Conservation (phyloP, 2,329 filamentous ascomycete genomes). For the Lomentospora prolificans region DNA sequence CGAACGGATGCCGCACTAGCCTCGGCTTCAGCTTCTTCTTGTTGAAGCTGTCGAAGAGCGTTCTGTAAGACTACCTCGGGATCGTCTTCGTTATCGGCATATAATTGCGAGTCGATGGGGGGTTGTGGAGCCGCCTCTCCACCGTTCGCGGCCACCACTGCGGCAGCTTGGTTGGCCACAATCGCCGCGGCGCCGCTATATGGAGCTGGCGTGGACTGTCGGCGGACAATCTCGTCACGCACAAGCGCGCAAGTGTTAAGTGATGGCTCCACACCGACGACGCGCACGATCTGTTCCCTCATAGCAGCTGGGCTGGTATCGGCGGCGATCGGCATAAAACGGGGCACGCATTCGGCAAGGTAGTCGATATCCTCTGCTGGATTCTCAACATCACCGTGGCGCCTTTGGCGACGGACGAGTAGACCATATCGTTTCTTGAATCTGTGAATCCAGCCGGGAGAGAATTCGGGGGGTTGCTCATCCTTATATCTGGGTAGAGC, state of each 20-base stretch:
- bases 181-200: slow-evolving; percentile 10
- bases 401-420: slow-evolving; percentile 45
- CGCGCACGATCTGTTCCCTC: slow-evolving; percentile 44
- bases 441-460: slow-evolving; percentile 53
- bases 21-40: slow-evolving; percentile 49
- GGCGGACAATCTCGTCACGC: slow-evolving; percentile 45
- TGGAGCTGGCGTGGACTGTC: slow-evolving; percentile 12
- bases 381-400: slow-evolving; percentile 38
- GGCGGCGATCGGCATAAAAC: slow-evolving; percentile 46
- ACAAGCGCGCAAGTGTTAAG: slow-evolving; percentile 46
- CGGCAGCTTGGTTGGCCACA: slow-evolving; percentile 2
- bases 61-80: slow-evolving; percentile 50
- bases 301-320: slow-evolving; percentile 52
- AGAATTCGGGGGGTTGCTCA: slow-evolving; percentile 51
- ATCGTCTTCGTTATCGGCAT: slow-evolving; percentile 37
- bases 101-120: slow-evolving; percentile 24
- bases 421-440: slow-evolving; percentile 56
- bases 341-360: slow-evolving; percentile 48
- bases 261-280: slow-evolving; percentile 44
- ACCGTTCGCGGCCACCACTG: slow-evolving; percentile 1
- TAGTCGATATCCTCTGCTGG: slow-evolving; percentile 48
- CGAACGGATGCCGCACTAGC: slow-evolving; percentile 45
- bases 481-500: slow-evolving; percentile 51
- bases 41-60: slow-evolving; percentile 46
- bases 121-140: slow-evolving; percentile 17